Percentiles rank a stretch among this genome's conserved stretches.
phyloP scores from a whole-genome alignment of 108 stramenopile species.

The Seminavis robusta region DNA sequence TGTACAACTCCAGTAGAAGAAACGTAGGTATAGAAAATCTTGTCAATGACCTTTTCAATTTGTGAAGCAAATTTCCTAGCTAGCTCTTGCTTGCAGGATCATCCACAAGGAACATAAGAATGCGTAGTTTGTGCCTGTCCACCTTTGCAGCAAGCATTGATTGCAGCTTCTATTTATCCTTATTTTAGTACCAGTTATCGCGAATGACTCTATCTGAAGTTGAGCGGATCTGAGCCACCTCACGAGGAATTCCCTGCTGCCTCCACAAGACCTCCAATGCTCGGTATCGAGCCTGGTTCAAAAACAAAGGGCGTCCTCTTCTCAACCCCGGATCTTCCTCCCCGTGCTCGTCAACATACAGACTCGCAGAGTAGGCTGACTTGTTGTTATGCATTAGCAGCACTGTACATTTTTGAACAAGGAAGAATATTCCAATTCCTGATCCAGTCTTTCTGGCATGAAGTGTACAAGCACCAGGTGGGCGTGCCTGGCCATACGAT shows the following conservation, averaged over 20 bases:
- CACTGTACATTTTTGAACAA: conserved; percentile 89
- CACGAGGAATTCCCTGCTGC: conserved; percentile 80
- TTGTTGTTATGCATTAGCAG: conserved; percentile 92
- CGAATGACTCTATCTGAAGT: conserved; percentile 88
- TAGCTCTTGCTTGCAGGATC: too few relatives aligned
- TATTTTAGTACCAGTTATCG: conserved; percentile 87
- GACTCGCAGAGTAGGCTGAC: conserved; percentile 85
- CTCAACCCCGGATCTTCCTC: conserved; percentile 90
- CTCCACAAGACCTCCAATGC: conserved; percentile 80
- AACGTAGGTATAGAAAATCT: too few relatives aligned
- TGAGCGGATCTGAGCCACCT: conserved; percentile 87
- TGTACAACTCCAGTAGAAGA: too few relatives aligned
- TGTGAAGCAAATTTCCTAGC: not conserved
- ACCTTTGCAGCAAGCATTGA: too few relatives aligned
- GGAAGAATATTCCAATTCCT: conserved; percentile 89
- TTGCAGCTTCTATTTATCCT: too few relatives aligned
- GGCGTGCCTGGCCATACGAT: conserved; percentile 28
- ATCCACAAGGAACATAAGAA: too few relatives aligned
- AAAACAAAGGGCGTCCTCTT: conserved; percentile 82
- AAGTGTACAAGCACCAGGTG: conserved; percentile 82
- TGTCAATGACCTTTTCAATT: not conserved
- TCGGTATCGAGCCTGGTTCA: conserved; percentile 74
- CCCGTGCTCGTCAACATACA: conserved; percentile 92
- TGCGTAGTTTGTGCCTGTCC: too few relatives aligned
- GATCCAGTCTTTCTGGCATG: conserved; percentile 81